These are phyloP conservation scores for Fomes fomentarius DNA, from an alignment of 1,284 basidiomycete species.

Conservation along the genomic window DNA sequence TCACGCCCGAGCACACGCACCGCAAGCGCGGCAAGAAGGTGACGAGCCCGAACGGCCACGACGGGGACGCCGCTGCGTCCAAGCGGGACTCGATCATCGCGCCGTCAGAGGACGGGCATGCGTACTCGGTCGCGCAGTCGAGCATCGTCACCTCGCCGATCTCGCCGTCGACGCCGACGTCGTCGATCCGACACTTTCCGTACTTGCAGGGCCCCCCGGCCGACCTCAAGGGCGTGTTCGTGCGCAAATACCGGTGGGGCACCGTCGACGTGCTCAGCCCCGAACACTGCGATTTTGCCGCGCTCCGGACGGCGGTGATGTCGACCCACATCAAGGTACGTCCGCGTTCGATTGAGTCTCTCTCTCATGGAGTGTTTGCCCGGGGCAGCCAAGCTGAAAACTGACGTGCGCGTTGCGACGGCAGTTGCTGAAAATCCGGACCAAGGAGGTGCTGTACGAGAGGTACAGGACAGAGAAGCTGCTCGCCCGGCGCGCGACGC, in stretches of 20 bases:
- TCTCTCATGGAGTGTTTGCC: no score
- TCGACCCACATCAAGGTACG: constrained; percentile 80
- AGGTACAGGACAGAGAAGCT: constrained; percentile 84
- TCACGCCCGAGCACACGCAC: constrained; percentile 63
- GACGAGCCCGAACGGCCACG: constrained; percentile 20
- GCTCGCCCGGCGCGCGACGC: constrained; percentile 77
- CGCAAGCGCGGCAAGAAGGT: constrained; percentile 36
- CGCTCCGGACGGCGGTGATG: constrained; percentile 75
- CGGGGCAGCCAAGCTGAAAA: no score
- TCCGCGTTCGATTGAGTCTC: constrained; percentile 19
- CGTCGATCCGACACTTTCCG: constrained; percentile 40
- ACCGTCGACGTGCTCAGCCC: constrained; percentile 83
- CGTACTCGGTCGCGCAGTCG: constrained; percentile 31
- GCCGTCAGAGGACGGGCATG: constrained; percentile 50
- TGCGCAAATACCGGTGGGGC: constrained; percentile 80
- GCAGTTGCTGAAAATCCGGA: constrained; percentile 76
- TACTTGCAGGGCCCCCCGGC: constrained; percentile 59
- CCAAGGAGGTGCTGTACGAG: constrained; percentile 84
- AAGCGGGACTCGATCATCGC: constrained; percentile 31
- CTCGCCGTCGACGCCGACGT: constrained; percentile 27
- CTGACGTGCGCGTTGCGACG: no score
- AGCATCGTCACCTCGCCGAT: constrained; percentile 29
- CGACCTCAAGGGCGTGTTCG: constrained; percentile 70
- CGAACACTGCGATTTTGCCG: constrained; percentile 81
- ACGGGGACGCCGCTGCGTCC: constrained; percentile 5